Base-by-base conservation (phyloP, 495 filamentous ascomycete species). In the Neurospora sp. region DNA sequence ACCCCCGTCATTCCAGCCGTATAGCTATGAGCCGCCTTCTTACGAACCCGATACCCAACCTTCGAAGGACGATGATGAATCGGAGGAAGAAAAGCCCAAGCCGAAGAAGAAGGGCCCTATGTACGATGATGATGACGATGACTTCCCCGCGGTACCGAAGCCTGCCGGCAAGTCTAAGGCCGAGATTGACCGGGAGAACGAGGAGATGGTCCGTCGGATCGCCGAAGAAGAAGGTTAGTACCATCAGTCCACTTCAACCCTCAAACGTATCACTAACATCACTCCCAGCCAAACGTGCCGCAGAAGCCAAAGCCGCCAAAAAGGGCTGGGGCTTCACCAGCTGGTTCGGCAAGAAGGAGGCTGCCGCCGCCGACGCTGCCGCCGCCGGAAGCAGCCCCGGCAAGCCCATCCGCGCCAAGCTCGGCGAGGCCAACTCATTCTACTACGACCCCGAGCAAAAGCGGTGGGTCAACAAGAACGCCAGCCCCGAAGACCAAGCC, bases 401-500 rank as follows among this genome's bases (percentile, higher is more conserved):
- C 74, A 88, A 89, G 54, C 94, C 96, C 60, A 95, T 98, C 83
- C 90, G 88, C 77, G 96, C 96, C 70, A 98, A 99, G 79, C 90
- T 99, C 38, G 96, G 96, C 74, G 96, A 99, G 81, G 91, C 95
- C 77, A 96, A 87, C 78, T 92, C 89, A 12, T 98, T 99, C 83
- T 91, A 94, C 76, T 99, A 95, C 75, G 96, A 99, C 81, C 91
- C 93, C 5, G 31, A 31, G 31, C 31, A 31, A 31, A 31, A 31
- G 31, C 31, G 31, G 31, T 31, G 31, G 31, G 31, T 31, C 31
- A 31, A 31, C 31, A 31, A 31, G 31, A 31, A 31, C 2, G 31
- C 31, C 31, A 31, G 31, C 31, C 31, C 31, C 31, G 31, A 31
- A 31, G 31, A 31, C 31, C 31, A 31, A 31, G 31, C 31, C 31